Percentiles rank a stretch among this genome's conserved stretches.
Evolutionary conservation across 2,329 filamentous ascomycete species (phyloP).

Genomic region (Aspergillus carbonarius): DNA sequence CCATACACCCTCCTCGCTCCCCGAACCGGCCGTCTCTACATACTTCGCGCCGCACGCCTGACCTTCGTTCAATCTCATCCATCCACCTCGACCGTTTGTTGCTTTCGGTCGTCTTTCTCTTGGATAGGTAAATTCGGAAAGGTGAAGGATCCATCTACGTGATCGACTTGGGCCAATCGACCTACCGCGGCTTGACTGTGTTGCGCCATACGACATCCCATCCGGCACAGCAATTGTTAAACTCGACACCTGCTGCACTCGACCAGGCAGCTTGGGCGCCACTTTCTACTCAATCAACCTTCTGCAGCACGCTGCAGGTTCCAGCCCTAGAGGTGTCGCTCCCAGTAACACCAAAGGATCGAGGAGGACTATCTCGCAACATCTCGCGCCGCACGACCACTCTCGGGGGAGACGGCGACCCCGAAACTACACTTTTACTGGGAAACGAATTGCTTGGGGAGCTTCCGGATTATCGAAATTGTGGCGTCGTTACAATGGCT

Average conservation of each 20-base stretch:
- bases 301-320: conserved; percentile 20
- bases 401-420: conserved; percentile 46
- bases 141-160: conserved; percentile 2
- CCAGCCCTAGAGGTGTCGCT: conserved; percentile 12
- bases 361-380: conserved; percentile 20
- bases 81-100: conserved; percentile 19
- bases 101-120: conserved; percentile 15
- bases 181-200: not conserved
- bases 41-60: conserved; percentile 4
- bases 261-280: conserved; percentile 22
- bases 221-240: conserved; percentile 1
- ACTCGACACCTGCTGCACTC: conserved; percentile 12
- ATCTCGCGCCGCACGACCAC: conserved; percentile 43
- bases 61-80: conserved; percentile 8
- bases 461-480: conserved; percentile 16
- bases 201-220: not conserved
- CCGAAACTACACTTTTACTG: conserved; percentile 29
- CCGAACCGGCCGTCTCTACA: conserved; percentile 18
- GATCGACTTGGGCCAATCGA: not conserved
- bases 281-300: conserved; percentile 18
- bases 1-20: conserved; percentile 19
- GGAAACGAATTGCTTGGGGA: conserved; percentile 1
- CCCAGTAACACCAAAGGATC: conserved; percentile 14
- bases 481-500: conserved; percentile 64
- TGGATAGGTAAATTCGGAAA: not conserved